A percentile compares a stretch with the other conserved stretches of the same genome.
Conservation (phyloP, 2,329 filamentous ascomycete species). For the Dendrostoma leiphaemia region DNA sequence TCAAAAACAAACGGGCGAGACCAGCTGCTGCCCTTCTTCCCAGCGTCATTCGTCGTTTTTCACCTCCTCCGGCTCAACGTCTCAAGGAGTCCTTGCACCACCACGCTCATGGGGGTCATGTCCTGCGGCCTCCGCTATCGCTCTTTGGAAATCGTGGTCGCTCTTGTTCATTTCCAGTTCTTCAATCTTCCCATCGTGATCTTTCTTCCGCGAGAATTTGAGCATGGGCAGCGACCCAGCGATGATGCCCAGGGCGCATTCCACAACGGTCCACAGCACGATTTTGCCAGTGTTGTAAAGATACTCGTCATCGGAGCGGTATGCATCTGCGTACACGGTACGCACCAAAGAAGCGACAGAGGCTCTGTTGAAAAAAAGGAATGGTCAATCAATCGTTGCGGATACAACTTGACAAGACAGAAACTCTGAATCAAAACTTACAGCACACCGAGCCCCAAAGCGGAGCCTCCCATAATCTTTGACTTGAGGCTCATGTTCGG, state of each 20-base stretch:
- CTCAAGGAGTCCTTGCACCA: not conserved
- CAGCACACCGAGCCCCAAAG: slow-evolving; percentile 13
- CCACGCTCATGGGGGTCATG: not conserved
- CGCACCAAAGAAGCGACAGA: slow-evolving; percentile 15
- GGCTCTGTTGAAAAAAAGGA: not conserved
- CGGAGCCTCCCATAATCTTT: slow-evolving; percentile 9
- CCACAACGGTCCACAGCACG: slow-evolving; percentile 18
- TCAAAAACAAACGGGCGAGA: not conserved
- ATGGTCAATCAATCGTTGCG: not conserved
- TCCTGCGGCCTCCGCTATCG: slow-evolving; percentile 1
- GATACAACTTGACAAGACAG: not conserved
- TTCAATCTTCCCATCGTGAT: slow-evolving; percentile 8
- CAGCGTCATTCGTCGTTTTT: not conserved
- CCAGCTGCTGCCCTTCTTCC: not conserved
- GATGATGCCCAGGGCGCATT: slow-evolving; percentile 16
- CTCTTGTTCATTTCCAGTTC: slow-evolving; percentile 15
- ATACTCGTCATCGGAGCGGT: slow-evolving; percentile 15
- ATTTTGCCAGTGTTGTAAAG: slow-evolving; percentile 18
- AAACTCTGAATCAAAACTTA: slow-evolving; percentile 6
- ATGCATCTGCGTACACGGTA: slow-evolving; percentile 16
- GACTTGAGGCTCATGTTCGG: slow-evolving; percentile 10
- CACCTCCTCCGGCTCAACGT: not conserved
- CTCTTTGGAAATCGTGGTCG: slow-evolving; percentile 9
- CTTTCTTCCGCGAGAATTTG: not conserved
- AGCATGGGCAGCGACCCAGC: slow-evolving; percentile 18